These are phyloP conservation scores for Leccinum arenicola DNA, from an alignment of 768 basidiomycete species.

Conservation along the genomic window DNA sequence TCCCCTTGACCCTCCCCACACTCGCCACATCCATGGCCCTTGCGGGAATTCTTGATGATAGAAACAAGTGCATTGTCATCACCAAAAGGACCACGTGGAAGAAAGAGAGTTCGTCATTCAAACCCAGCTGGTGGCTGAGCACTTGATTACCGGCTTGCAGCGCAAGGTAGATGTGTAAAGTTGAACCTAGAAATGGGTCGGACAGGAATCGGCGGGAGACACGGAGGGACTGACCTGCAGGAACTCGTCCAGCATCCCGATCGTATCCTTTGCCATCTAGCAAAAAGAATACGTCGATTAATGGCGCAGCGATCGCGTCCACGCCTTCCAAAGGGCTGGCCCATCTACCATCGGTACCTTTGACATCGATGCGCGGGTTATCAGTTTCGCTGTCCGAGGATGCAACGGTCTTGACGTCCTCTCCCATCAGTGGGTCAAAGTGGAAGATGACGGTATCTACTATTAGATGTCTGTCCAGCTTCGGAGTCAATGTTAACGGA, in stretches of 20 bases:
- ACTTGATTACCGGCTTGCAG: conserved; percentile 50
- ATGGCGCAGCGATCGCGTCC: conserved; percentile 57
- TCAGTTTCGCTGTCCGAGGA: conserved; percentile 8
- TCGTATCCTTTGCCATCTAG: conserved; percentile 41
- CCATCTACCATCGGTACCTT: conserved; percentile 13
- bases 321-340: conserved; percentile 51
- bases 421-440: conserved; percentile 73
- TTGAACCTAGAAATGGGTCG: conserved; percentile 43
- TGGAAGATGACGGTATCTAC: conserved; percentile 77
- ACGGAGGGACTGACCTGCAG: conserved; percentile 52
- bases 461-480: conserved; percentile 40
- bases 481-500: conserved; percentile 6
- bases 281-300: conserved; percentile 59
- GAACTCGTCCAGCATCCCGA: conserved; percentile 72
- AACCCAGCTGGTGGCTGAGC: conserved; percentile 53
- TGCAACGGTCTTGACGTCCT: conserved; percentile 39
- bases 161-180: conserved; percentile 62
- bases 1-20: conserved; percentile 80
- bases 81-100: conserved; percentile 49
- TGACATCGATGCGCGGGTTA: neutral
- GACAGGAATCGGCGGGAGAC: neutral
- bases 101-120: conserved; percentile 41
- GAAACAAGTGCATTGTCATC: conserved; percentile 55
- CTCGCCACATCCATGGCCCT: conserved; percentile 59
- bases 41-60: conserved; percentile 44